A percentile compares a stretch with the other conserved stretches of the same genome.
These are phyloP conservation scores for Phytopythium chamaehyphon DNA, from an alignment of 352 stramenopile species.

Conservation along the genomic window DNA sequence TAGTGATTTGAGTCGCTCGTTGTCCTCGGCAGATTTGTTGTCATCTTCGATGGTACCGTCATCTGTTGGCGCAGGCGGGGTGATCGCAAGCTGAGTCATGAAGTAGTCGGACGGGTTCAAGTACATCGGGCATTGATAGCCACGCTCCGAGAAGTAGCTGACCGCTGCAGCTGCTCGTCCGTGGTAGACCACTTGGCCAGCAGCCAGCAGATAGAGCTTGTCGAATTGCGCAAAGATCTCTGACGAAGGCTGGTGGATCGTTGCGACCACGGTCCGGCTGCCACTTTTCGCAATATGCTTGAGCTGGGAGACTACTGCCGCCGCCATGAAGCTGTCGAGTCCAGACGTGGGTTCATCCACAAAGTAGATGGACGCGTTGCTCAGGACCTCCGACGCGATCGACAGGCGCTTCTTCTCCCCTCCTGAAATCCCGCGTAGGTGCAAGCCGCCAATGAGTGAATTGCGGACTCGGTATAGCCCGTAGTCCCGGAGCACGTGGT, in stretches of 20 bases:
- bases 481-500: slow-evolving; percentile 39
- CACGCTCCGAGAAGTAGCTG: slow-evolving; percentile 30
- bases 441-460: slow-evolving; percentile 37
- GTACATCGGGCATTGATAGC: slow-evolving; percentile 32
- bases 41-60: slow-evolving; percentile 21
- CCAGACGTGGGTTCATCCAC: slow-evolving; percentile 77
- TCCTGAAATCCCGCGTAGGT: slow-evolving; percentile 49
- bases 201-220: slow-evolving; percentile 40
- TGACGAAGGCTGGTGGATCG: slow-evolving; percentile 80
- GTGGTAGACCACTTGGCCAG: slow-evolving; percentile 35
- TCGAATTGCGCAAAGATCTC: slow-evolving; percentile 41
- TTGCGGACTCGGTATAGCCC: slow-evolving; percentile 34
- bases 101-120: slow-evolving; percentile 55
- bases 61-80: neutral
- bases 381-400: slow-evolving; percentile 74
- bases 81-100: slow-evolving; percentile 36
- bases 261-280: slow-evolving; percentile 71
- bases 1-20: slow-evolving; percentile 17
- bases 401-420: slow-evolving; percentile 80
- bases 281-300: slow-evolving; percentile 61
- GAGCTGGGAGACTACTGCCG: slow-evolving; percentile 32
- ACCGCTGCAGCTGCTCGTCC: slow-evolving; percentile 27
- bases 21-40: slow-evolving; percentile 14
- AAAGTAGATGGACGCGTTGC: slow-evolving; percentile 65
- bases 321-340: slow-evolving; percentile 46